Evolutionary conservation across 129 eudicot genomes (phyloP), one percentile per base, ranked within the genome.

Genomic region (Chrysanthemum makinoi): DNA sequence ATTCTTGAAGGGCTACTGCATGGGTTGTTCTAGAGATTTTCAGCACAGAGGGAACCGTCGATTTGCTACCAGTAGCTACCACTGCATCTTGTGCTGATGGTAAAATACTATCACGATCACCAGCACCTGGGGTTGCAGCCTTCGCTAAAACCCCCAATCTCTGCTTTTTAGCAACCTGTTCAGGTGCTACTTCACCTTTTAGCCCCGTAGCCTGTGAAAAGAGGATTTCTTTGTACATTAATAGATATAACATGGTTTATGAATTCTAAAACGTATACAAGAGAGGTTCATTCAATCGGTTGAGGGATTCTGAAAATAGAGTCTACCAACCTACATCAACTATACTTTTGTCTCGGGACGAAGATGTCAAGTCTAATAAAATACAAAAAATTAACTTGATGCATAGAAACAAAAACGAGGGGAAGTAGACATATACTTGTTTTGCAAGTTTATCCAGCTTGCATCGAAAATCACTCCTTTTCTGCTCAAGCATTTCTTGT

Each of bases 401-500:
- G 44, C 9, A 39, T 8, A 39, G 1, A 39, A 5, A 39, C 44
- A 39, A 39, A 35, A 39, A 39, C 9, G 9, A 39, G 7, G 44
- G 44, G 44, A 39, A 39, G 44, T 39, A 39, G 44, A 39, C 9
- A 39, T 39, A 33, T 89, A 90, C 99, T 65, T 89, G 95, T 78
- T 94, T 94, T 68, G 76, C 77, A 62, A 94, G 97, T 74, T 86
- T 90, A 73, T 84, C 89, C 62, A 94, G 73, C 83, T 84, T 75
- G 43, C 73, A 89, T 52, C 78, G 75, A 73, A 94, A 94, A 70
- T 87, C 97, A 61, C 65, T 86, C 54, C 97, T 83, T 77, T 90
- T 94, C 83, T 81, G 90, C 50, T 86, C 99, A 75, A 94, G 96
- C 91, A 94, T 77, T 80, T 89, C 93, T 83, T 90, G 99, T 81